Evolutionary conservation across 306 rosid genomes (phyloP).

Genomic region (Aeschynomene evenia): DNA sequence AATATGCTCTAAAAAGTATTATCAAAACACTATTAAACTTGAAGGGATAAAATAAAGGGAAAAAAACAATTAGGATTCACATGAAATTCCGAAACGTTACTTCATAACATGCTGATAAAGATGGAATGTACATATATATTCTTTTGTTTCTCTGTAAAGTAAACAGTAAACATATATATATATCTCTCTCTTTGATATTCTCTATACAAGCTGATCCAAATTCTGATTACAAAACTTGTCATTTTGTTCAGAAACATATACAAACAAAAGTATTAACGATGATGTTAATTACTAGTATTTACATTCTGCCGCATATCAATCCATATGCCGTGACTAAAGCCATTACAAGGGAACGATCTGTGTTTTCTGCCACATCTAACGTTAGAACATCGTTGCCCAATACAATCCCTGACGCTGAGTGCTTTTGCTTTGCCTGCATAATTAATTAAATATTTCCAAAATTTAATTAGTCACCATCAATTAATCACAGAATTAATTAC

Average conservation of each 20-base stretch:
- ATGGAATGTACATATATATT: background rate
- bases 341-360: slow-evolving; percentile 64
- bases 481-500: background rate
- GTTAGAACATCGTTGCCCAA: slow-evolving; percentile 70
- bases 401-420: slow-evolving; percentile 47
- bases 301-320: slow-evolving; percentile 57
- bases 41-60: too few relatives aligned
- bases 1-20: too few relatives aligned
- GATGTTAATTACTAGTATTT: too few relatives aligned
- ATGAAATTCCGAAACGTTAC: background rate
- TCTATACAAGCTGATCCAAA: slow-evolving; percentile 12
- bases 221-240: slow-evolving; percentile 29
- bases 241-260: slow-evolving; percentile 1
- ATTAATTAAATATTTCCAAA: background rate
- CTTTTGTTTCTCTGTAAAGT: background rate
- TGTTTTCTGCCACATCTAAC: slow-evolving; percentile 45
- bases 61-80: too few relatives aligned
- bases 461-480: background rate
- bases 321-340: slow-evolving; percentile 67
- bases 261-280: background rate
- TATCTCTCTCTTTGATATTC: background rate
- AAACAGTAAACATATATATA: background rate
- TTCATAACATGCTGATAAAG: background rate
- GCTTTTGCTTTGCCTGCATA: slow-evolving; percentile 69
- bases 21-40: too few relatives aligned